Evolutionary conservation across 2,329 filamentous ascomycete genomes (phyloP), one percentile per base, ranked within the genome.

Genomic region (Colletotrichum higginsianum): DNA sequence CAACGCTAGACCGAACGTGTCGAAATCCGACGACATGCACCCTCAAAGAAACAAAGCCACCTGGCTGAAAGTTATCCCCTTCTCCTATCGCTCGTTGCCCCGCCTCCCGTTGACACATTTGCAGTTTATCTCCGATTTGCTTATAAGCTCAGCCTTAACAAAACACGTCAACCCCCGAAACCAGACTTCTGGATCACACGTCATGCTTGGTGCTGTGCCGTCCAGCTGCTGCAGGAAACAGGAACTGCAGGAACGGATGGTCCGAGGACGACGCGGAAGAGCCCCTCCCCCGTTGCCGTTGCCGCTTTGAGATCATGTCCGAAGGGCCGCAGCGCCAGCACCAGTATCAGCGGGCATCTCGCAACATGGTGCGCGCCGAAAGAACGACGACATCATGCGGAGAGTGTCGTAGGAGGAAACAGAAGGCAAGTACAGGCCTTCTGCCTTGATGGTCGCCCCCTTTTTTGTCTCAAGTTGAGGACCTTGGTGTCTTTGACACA

Each of bases 341-440:
- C 30, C 30, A 35, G 30, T 35, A 35, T 35, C 30, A 75, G 72
- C 74, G 75, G 66, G 66, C 56, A 30, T 61, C 50, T 11, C 72
- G 72, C 49, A 57, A 42, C 61, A 63, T 47, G 13, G 72, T 75
- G 65, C 79, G 80, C 69, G 77, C 78, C 21, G 80, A 82, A 73
- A 77, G 79, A 62, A 79, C 75, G 40, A 81, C 81, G 9, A 86
- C 84, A 23, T 86, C 85, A 23, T 88, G 86, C 75, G 83, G 83
- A 4, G 86, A 88, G 75, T 88, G 86, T 67, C 83, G 86, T 57
- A 80, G 86, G 71, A 80, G 86, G 70, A 88, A 88, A 75, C 86
- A 88, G 79, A 87, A 85, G 81, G 86, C 86, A 77, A 61, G 78
- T 65, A 38, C 18, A 26, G 18, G 9, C 4, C n/a, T 12, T 44